A percentile compares a stretch with the other conserved stretches of the same genome.
Conservation (phyloP, 1,139 yeast species). For the Pichia sorboxylosa region DNA sequence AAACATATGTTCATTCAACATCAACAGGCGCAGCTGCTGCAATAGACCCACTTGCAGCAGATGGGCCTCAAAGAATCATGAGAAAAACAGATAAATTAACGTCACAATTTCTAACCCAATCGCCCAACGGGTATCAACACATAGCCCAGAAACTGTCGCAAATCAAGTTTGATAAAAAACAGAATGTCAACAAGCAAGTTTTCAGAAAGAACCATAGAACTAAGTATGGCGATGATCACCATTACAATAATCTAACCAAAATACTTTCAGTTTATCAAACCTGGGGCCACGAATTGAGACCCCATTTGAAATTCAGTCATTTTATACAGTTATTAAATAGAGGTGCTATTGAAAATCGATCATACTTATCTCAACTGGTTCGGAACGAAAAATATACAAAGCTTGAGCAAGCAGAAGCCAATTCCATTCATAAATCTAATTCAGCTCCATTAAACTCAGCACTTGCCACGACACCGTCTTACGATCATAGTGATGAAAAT, state of each 20-base stretch:
- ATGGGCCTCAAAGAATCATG: neutral
- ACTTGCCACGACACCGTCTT: no score
- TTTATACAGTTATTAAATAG: slow-evolving; percentile 17
- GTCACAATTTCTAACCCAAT: slow-evolving; percentile 19
- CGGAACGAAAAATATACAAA: no score
- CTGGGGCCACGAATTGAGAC: slow-evolving; percentile 24
- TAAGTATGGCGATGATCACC: slow-evolving; percentile 13
- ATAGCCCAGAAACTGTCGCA: no score
- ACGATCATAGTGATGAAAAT: no score
- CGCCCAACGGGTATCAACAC: slow-evolving; percentile 21
- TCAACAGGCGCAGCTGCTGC: neutral
- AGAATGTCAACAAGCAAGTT: neutral
- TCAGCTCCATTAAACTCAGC: no score
- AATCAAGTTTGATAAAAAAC: slow-evolving; percentile 14
- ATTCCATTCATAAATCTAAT: no score
- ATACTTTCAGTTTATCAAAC: slow-evolving; percentile 21
- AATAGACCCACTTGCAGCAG: neutral
- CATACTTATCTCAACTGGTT: no score
- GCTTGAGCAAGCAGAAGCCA: no score
- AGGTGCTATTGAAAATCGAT: slow-evolving; percentile 13
- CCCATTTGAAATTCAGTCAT: slow-evolving; percentile 21
- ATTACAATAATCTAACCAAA: slow-evolving; percentile 20
- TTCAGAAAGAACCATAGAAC: neutral
- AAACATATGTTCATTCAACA: neutral
- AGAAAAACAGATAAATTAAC: slow-evolving; percentile 15